Evolutionary conservation across 345 rosid species (phyloP), one percentile per base, ranked within the genome.

Genomic region (Syzygium jambos): DNA sequence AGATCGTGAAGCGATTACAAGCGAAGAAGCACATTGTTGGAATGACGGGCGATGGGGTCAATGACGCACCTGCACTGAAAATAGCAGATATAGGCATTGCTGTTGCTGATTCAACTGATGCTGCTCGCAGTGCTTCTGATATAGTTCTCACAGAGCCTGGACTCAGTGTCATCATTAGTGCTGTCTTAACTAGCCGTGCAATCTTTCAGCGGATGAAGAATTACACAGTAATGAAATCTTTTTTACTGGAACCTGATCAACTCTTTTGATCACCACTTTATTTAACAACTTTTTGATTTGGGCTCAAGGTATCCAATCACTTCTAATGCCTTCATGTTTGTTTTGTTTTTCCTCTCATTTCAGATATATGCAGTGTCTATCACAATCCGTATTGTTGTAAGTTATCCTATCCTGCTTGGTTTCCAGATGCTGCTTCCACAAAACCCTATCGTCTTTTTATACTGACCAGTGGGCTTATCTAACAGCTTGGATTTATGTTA

Each of bases 1-100:
- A 95, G 93, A 96, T 96, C 54, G 99, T 96, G 89, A 94, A 95
- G 88, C 90, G 90, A 89, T 87, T 96, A 51, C 99, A 96, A 92
- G 94, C 92, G 13, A 94, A 88, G 90, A 94, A 96, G 63, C 99
- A 96, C 91, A 95, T 96, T 65, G 96, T 94, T 89, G 98, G 99
- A 90, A 96, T 96, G 99, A 96, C 99, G 4, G 99, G 99, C 23
- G 99, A 96, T 88, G 98, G 98, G 86, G 99, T 96, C 59, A 96
- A 96, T 51, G 99, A 96, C 90, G 98, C 99, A 55, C 99, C 97
- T 7, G 99, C 98, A 43, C 89, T 96, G 54, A 95, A 96, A 93
- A 91, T 91, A 88, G 98, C 98, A 41, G 99, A 95, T 91, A 96
- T 96, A 38, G 99, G 99, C 57, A 95, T 96, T 90, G 98, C 98